phyloP scores from a whole-genome alignment of 176 grass and related monocot genomes.

The Lolium rigidum region DNA sequence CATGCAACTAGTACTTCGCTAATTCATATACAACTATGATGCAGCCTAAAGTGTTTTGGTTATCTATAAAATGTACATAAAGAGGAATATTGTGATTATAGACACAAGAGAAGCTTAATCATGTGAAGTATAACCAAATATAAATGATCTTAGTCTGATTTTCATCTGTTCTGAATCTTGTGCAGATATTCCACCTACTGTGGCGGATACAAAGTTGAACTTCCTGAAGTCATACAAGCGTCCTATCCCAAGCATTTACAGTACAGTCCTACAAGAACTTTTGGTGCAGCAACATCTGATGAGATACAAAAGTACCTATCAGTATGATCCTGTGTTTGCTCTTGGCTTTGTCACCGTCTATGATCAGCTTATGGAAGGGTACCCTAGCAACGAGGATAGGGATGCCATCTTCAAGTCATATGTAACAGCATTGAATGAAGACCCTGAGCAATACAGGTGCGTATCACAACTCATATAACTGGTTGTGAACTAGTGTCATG shows the following conservation, averaged over 20 bases:
- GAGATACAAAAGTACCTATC: constrained; percentile 98
- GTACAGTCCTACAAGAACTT: constrained; percentile 84
- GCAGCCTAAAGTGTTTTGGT: constrained; percentile 1
- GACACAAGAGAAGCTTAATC: constrained; percentile 24
- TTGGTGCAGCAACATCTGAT: constrained; percentile 95
- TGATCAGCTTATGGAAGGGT: constrained; percentile 97
- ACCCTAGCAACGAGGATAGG: constrained; percentile 75
- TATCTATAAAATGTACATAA: neutral
- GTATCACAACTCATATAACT: constrained; percentile 26
- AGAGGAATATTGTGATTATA: constrained; percentile 4
- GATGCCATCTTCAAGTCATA: constrained; percentile 87
- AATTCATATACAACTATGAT: constrained; percentile 13
- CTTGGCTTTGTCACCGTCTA: constrained; percentile 95
- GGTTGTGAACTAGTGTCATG: constrained; percentile 16
- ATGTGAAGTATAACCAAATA: constrained; percentile 18
- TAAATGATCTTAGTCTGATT: neutral
- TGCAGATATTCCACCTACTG: constrained; percentile 83
- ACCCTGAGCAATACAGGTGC: constrained; percentile 80
- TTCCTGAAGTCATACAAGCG: constrained; percentile 93
- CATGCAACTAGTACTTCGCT: neutral
- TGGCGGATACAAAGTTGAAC: constrained; percentile 82
- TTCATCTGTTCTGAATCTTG: constrained; percentile 42
- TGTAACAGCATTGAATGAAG: constrained; percentile 86
- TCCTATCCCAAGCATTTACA: constrained; percentile 99
- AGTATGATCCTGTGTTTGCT: constrained; percentile 91